phyloP scores from a whole-genome alignment of 2,329 filamentous ascomycete species.

The Curvularia lunata region DNA sequence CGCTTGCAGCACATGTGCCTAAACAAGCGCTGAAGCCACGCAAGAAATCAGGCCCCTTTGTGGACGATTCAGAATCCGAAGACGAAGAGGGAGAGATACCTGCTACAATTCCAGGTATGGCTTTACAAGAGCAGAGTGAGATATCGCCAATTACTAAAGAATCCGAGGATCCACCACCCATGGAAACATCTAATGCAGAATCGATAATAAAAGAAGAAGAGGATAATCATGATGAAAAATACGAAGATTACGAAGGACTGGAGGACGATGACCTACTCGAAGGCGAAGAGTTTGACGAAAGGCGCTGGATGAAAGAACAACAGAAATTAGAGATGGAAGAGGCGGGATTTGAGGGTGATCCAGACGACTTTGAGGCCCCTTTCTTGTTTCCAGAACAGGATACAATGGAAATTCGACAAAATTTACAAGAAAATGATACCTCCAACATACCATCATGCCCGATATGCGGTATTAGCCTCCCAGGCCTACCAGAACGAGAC shows the following conservation, averaged over 20 bases:
- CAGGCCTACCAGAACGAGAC: slow-evolving; percentile 64
- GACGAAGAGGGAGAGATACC: slow-evolving; percentile 41
- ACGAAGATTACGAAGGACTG: slow-evolving; percentile 61
- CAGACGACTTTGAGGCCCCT: slow-evolving; percentile 61
- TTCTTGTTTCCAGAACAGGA: slow-evolving; percentile 40
- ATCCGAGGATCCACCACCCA: slow-evolving; percentile 20
- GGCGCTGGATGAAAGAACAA: slow-evolving; percentile 77
- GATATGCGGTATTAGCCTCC: slow-evolving; percentile 73
- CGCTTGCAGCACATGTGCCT: slow-evolving; percentile 11
- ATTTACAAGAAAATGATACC: slow-evolving; percentile 19
- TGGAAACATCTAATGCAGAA: slow-evolving; percentile 52
- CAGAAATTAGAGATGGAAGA: slow-evolving; percentile 60
- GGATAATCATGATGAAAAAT: too few species aligned
- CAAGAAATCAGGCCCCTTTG: slow-evolving; percentile 65
- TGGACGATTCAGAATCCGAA: slow-evolving; percentile 73
- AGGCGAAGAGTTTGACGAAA: slow-evolving; percentile 59
- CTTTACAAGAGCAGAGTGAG: slow-evolving; percentile 17
- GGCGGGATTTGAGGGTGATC: slow-evolving; percentile 44
- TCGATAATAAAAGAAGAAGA: slow-evolving; percentile 56
- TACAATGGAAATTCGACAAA: slow-evolving; percentile 10
- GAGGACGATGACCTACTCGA: slow-evolving; percentile 66
- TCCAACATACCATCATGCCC: slow-evolving; percentile 65
- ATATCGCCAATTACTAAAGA: slow-evolving; percentile 30
- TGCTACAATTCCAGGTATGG: slow-evolving; percentile 32
- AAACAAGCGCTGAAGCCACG: slow-evolving; percentile 27